phyloP scores from a whole-genome alignment of 306 rosid genomes.

The Glycine latifolia region DNA sequence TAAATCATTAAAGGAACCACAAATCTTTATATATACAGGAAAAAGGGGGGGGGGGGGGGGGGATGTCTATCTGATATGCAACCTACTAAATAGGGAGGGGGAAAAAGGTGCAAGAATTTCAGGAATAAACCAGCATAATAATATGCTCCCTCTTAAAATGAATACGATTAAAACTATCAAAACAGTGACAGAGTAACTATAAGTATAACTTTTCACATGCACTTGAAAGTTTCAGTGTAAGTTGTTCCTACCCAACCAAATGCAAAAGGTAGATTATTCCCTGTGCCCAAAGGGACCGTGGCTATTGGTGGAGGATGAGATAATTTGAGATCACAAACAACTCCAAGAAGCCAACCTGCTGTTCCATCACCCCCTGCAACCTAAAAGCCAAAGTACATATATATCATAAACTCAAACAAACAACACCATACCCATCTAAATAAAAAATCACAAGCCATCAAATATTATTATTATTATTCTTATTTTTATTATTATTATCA shows the following conservation, averaged over 20 bases:
- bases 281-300: slow-evolving; percentile 93
- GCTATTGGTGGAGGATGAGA: slow-evolving; percentile 91
- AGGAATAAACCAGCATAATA: slow-evolving; percentile 28
- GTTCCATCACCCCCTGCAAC: slow-evolving; percentile 99
- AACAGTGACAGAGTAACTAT: not conserved
- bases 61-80: slow-evolving; percentile 12
- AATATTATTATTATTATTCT: not conserved
- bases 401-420: too few species aligned
- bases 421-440: too few species aligned
- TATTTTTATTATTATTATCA: not conserved
- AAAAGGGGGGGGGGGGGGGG: not conserved
- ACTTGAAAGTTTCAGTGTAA: too few species aligned
- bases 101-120: not conserved
- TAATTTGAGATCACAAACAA: slow-evolving; percentile 90
- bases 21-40: not conserved
- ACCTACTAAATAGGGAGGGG: not conserved
- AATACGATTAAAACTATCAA: slow-evolving; percentile 8
- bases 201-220: too few species aligned
- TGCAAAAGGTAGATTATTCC: slow-evolving; percentile 97
- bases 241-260: slow-evolving; percentile 91
- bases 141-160: not conserved
- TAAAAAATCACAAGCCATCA: not conserved
- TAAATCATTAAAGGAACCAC: not conserved
- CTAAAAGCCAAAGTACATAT: slow-evolving; percentile 47
- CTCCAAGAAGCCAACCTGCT: slow-evolving; percentile 99